A percentile compares a stretch with the other conserved stretches of the same genome.
These are phyloP conservation scores for Corrigiola litoralis DNA, from an alignment of 179 eudicot species.

Conservation along the genomic window DNA sequence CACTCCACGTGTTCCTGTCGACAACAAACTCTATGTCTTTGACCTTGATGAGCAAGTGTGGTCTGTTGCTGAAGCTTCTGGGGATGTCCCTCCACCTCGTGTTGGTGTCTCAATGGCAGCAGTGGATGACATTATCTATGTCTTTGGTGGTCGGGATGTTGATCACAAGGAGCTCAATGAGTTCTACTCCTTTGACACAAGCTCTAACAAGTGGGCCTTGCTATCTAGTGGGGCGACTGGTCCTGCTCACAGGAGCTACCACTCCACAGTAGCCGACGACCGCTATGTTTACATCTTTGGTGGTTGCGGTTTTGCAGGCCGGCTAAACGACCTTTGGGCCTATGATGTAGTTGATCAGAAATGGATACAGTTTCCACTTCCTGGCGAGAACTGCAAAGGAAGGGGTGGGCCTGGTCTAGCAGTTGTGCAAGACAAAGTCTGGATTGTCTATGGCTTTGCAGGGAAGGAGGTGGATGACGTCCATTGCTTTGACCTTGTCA, in stretches of 20 bases:
- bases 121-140: constrained; percentile 54
- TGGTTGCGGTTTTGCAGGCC: constrained; percentile 70
- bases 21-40: constrained; percentile 64
- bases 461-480: constrained; percentile 87
- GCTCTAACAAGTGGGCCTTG: constrained; percentile 59
- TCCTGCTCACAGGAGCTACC: constrained; percentile 79
- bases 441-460: constrained; percentile 88
- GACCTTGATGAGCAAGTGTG: constrained; percentile 61
- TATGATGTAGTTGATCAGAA: constrained; percentile 49
- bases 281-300: constrained; percentile 65
- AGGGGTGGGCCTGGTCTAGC: constrained; percentile 89
- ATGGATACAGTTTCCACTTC: constrained; percentile 58
- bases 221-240: constrained; percentile 52
- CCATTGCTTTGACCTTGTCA: constrained; percentile 51
- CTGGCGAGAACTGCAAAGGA: constrained; percentile 64
- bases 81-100: constrained; percentile 83
- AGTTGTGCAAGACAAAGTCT: constrained; percentile 53
- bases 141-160: constrained; percentile 84
- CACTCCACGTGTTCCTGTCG: constrained; percentile 85
- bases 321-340: constrained; percentile 86
- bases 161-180: constrained; percentile 81
- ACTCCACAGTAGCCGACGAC: constrained; percentile 59
- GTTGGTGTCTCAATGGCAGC: constrained; percentile 90
- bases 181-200: constrained; percentile 70
- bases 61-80: constrained; percentile 55